Evolutionary conservation across 208 protist species (phyloP).

Genomic region (Naegleria lovaniensis): DNA sequence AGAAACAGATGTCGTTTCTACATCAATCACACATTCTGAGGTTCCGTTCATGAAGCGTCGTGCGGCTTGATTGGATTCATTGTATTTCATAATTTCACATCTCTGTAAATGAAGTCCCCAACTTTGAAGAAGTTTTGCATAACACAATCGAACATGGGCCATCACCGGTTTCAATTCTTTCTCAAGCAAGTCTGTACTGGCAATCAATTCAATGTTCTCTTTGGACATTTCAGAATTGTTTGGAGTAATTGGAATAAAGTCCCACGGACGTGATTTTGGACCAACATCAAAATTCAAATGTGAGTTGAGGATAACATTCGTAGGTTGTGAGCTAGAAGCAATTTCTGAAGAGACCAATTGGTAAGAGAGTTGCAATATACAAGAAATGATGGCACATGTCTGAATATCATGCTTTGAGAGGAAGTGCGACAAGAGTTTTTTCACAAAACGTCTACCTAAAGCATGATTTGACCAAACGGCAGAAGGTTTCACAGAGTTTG

Average conservation of each 20-base stretch:
- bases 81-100: not conserved
- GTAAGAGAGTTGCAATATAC: not conserved
- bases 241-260: not conserved
- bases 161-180: not conserved
- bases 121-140: not conserved
- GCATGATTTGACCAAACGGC: not conserved
- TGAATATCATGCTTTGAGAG: not conserved
- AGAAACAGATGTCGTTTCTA: not conserved
- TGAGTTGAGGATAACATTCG: not conserved
- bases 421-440: not conserved
- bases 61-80: not conserved
- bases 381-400: not conserved
- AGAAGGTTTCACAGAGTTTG: not conserved
- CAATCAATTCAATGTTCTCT: not conserved
- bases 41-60: not conserved
- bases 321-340: not conserved
- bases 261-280: not conserved
- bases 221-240: not conserved
- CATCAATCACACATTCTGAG: not conserved
- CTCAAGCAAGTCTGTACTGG: not conserved
- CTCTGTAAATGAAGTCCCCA: not conserved
- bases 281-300: not conserved
- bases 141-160: not conserved
- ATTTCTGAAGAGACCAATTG: not conserved
- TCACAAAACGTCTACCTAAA: not conserved